Conservation (phyloP, 2,329 filamentous ascomycete genomes). For the Ascochyta fabae region DNA sequence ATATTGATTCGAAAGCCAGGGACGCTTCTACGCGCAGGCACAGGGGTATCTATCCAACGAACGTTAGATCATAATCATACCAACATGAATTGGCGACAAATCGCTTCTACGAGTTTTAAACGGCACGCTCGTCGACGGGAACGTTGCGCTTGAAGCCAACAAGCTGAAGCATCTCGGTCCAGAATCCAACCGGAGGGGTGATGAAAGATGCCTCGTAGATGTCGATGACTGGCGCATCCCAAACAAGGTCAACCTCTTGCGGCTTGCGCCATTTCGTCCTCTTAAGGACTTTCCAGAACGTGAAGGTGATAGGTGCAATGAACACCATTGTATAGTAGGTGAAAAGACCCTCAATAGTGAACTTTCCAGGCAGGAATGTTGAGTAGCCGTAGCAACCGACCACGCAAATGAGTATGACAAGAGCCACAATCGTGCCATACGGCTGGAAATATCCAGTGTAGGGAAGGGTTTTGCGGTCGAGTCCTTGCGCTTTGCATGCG, state of each 20-base stretch:
- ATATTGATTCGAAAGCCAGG: constrained; percentile 27
- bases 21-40: constrained; percentile 12
- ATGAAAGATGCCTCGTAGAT: constrained; percentile 53
- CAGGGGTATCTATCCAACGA: constrained; percentile 22
- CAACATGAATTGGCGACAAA: not conserved
- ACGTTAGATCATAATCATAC: constrained; percentile 16
- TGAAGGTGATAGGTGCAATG: constrained; percentile 60
- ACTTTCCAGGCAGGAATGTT: constrained; percentile 57
- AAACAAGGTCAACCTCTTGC: constrained; percentile 57
- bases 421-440: constrained; percentile 58
- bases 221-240: constrained; percentile 50
- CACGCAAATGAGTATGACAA: constrained; percentile 57
- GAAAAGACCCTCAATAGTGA: constrained; percentile 59
- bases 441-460: constrained; percentile 57
- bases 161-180: constrained; percentile 48
- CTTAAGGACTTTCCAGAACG: constrained; percentile 69
- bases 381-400: constrained; percentile 62
- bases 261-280: constrained; percentile 60
- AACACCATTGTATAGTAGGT: constrained; percentile 61
- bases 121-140: constrained; percentile 37
- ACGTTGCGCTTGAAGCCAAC: constrained; percentile 42
- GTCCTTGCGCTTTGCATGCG: constrained; percentile 56
- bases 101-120: constrained; percentile 15
- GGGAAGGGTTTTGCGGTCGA: constrained; percentile 58
- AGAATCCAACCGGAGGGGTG: constrained; percentile 41